Evolutionary conservation across 1,284 basidiomycete species (phyloP).

Genomic region (Ceratobasidium sp.): DNA sequence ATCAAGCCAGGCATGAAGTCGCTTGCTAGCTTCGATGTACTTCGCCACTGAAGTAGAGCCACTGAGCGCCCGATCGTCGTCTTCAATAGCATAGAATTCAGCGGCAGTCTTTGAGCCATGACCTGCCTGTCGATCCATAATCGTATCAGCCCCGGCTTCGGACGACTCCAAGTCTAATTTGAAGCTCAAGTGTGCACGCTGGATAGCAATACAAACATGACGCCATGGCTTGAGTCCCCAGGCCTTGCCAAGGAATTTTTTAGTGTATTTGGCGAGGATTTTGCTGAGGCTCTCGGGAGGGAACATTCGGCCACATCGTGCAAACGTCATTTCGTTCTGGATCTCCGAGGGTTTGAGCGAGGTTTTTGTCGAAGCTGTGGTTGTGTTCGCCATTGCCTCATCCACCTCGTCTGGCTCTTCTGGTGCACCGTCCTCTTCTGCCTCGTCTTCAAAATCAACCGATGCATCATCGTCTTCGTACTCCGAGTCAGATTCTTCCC

Average conservation of each 20-base stretch:
- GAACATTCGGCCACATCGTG: background rate
- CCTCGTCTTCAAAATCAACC: too few species aligned
- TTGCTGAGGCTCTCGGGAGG: background rate
- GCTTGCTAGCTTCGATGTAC: background rate
- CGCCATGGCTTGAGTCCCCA: background rate
- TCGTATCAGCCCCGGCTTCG: background rate
- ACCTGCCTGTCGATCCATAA: background rate
- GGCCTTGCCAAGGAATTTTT: background rate
- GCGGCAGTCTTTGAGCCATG: background rate
- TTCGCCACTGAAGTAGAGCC: background rate
- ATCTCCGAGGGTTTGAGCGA: background rate
- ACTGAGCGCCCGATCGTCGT: background rate
- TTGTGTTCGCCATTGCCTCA: too few species aligned
- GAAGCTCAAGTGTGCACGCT: background rate
- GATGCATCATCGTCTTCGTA: too few species aligned
- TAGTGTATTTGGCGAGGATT: background rate
- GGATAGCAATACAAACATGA: conserved; percentile 11
- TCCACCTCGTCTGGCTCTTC: too few species aligned
- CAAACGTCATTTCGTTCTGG: background rate
- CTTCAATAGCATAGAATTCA: background rate
- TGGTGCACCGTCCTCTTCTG: too few species aligned
- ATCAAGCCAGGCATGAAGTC: background rate
- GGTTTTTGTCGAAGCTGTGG: too few species aligned
- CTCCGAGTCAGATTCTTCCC: too few species aligned
- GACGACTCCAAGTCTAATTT: background rate